Conservation (phyloP, 2,329 filamentous ascomycete species). For the Aspergillus japonicus region DNA sequence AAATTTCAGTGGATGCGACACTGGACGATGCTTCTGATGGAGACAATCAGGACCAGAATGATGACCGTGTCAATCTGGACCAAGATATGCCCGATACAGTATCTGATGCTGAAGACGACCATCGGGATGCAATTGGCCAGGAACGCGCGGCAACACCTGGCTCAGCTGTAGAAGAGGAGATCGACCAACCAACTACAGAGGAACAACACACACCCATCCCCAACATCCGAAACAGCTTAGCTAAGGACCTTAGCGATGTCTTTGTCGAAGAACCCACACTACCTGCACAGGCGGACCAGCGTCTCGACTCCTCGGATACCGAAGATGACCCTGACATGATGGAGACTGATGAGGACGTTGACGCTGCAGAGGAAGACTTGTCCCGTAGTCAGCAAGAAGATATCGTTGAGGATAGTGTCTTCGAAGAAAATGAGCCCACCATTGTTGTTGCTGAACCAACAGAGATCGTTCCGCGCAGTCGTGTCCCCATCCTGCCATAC, state of each 20-base stretch:
- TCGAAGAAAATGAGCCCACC: constrained; percentile 22
- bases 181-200: not conserved
- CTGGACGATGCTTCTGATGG: not conserved
- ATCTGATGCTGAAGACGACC: not conserved
- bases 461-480: constrained; percentile 5
- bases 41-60: not conserved
- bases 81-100: not conserved
- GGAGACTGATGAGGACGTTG: constrained; percentile 1
- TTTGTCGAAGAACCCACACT: constrained; percentile 14
- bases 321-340: not conserved
- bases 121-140: not conserved
- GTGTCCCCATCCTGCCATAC: constrained; percentile 19
- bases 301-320: not conserved
- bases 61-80: not conserved
- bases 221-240: constrained; percentile 3
- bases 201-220: not conserved
- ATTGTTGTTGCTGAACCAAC: constrained; percentile 20
- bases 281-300: not conserved
- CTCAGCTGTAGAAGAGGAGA: not conserved
- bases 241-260: constrained; percentile 20
- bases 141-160: not conserved
- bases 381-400: constrained; percentile 13
- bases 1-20: not conserved
- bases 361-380: not conserved
- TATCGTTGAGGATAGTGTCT: constrained; percentile 14